Conservation (phyloP, 768 basidiomycete genomes). For the Boletus barrowsii region DNA sequence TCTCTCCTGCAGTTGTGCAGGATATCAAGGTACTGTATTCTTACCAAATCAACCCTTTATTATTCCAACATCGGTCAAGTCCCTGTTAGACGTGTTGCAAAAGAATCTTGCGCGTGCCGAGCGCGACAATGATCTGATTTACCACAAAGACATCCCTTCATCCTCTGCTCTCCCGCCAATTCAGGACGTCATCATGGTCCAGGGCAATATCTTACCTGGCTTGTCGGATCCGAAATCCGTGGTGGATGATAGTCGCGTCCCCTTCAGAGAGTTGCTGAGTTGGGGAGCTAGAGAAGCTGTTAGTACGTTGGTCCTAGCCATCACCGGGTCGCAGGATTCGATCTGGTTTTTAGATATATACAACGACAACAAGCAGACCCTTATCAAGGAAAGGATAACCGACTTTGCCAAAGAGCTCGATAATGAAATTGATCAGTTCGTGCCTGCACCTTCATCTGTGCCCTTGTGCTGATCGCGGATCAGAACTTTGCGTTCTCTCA, state of each 20-base stretch:
- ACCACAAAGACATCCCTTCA: constrained; percentile 84
- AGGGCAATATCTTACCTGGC: constrained; percentile 52
- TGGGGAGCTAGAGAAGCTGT: constrained; percentile 91
- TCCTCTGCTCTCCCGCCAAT: constrained; percentile 64
- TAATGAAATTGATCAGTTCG: constrained; percentile 58
- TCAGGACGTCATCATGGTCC: constrained; percentile 62
- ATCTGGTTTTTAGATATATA: constrained; percentile 63
- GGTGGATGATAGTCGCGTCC: constrained; percentile 49
- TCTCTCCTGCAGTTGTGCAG: constrained; percentile 61
- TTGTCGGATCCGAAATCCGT: constrained; percentile 56
- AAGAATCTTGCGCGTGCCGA: constrained; percentile 67
- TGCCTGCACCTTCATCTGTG: constrained; percentile 3
- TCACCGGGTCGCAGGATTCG: not conserved
- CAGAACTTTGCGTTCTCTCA: constrained; percentile 66
- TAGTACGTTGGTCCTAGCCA: constrained; percentile 47
- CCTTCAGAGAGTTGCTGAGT: constrained; percentile 74
- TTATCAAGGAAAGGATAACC: constrained; percentile 65
- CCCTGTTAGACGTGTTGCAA: constrained; percentile 68
- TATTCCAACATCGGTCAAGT: constrained; percentile 43
- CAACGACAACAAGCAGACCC: constrained; percentile 70
- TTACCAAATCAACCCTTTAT: not conserved
- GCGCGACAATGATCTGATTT: constrained; percentile 94
- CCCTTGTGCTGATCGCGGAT: constrained; percentile 3
- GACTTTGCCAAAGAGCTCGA: constrained; percentile 62
- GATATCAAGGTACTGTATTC: constrained; percentile 66